Base-by-base conservation (phyloP, 768 basidiomycete species). In the Boletus coccyginus region DNA sequence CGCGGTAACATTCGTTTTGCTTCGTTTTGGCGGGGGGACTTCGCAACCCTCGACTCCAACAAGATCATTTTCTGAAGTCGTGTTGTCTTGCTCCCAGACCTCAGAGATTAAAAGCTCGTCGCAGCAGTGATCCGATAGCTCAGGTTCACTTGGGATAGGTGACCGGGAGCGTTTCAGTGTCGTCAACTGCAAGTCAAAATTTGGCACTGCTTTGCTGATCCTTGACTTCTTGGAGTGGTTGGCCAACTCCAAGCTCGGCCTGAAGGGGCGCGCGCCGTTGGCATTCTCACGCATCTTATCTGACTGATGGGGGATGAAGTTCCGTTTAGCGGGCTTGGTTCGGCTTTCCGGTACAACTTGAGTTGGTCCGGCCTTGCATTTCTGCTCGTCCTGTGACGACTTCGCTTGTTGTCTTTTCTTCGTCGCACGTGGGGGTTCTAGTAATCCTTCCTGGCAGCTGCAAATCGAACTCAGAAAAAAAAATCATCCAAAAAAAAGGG, bases 391-490 rank as follows among this genome's bases (percentile, higher is more conserved):
- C 8, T 53, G 52, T 14, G 35, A 21, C 5, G 47, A 46, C 55
- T n/a, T 50, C 61, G 52, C 27, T 57, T 52, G 48, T 12, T 52
- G 49, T 52, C 52, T 66, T 60, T 69, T 75, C 59, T 73, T 80
- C 29, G 71, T 59, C 43, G 62, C 50, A 47, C 76, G 59, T 60
- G 79, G 79, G 27, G 85, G 84, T 50, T 80, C 83, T 14, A 69
- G 60, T 13, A 87, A 62, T 1, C 91, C 91, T 24, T 92, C 86
- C 38, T 84, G 81, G 62, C 91, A 92, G 66, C 91, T 94, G 60
- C n/a, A 41, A 27, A 29, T 46, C 47, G 50, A 41, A 50, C 19
- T 66, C 52, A 66, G 61, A 10, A 43, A 24, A 17, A 31, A 27
- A 13, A 45, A 42, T 46, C 21, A 21, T 1, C 21, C 21, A 31